phyloP scores from a whole-genome alignment of 2,329 filamentous ascomycete genomes.

The Botryotinia globosa region DNA sequence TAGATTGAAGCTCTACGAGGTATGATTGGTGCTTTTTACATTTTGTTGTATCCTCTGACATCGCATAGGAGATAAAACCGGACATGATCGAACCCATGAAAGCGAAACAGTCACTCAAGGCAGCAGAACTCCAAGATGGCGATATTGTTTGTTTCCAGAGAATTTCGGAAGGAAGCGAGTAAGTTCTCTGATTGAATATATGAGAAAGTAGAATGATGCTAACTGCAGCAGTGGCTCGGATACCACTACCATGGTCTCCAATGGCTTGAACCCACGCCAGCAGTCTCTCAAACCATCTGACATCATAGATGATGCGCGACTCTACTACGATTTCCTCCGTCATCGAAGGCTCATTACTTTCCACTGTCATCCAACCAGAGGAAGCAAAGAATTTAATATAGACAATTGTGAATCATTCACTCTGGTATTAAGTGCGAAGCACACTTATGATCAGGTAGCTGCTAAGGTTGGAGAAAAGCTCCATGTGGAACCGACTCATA shows the following conservation, averaged over 20 bases:
- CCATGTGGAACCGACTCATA: constrained; percentile 74
- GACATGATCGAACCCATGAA: constrained; percentile 97
- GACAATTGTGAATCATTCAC: constrained; percentile 65
- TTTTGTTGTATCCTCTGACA: constrained; percentile 27
- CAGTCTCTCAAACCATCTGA: constrained; percentile 24
- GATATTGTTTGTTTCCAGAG: constrained; percentile 95
- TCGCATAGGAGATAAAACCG: constrained; percentile 79
- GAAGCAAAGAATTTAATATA: constrained; percentile 33
- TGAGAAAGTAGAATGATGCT: neutral
- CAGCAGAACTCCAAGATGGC: constrained; percentile 93
- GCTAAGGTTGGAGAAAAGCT: constrained; percentile 79
- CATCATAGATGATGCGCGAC: constrained; percentile 64
- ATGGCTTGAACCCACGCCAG: constrained; percentile 5
- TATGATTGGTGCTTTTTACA: constrained; percentile 37
- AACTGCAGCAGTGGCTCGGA: neutral
- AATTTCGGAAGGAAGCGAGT: constrained; percentile 54
- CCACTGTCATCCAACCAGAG: constrained; percentile 62
- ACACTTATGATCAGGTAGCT: constrained; percentile 83
- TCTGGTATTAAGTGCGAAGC: constrained; percentile 79
- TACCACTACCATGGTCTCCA: neutral
- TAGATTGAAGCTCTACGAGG: constrained; percentile 73
- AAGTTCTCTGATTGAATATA: neutral
- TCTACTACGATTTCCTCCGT: constrained; percentile 91
- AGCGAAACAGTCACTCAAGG: constrained; percentile 80
- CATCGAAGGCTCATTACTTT: constrained; percentile 81